These are phyloP conservation scores for Lactarius pseudohatsudake DNA, from an alignment of 768 basidiomycete species.

Conservation along the genomic window DNA sequence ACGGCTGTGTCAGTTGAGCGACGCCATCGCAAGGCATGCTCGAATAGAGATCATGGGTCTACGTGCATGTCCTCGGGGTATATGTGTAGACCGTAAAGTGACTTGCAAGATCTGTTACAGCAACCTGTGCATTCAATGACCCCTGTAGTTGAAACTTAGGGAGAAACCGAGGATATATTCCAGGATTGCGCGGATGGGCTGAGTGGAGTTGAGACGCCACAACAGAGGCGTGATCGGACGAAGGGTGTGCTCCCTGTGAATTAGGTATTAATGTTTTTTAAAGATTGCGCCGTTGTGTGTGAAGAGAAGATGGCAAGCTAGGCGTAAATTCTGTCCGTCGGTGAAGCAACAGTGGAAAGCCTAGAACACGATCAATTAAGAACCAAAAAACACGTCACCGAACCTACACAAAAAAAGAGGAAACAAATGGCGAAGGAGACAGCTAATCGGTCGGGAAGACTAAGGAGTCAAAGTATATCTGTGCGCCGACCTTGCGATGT, in stretches of 20 bases:
- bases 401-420: not conserved
- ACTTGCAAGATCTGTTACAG: not conserved
- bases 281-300: not conserved
- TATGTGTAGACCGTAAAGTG: not conserved
- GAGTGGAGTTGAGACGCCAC: not conserved
- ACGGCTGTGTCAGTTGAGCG: not conserved
- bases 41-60: not conserved
- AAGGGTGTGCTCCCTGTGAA: not conserved
- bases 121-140: not conserved
- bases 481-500: not conserved
- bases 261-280: not conserved
- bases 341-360: not conserved
- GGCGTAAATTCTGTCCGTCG: not conserved
- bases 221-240: conserved; percentile 10
- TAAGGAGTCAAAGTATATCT: not conserved
- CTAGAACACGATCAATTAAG: not conserved
- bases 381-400: conserved; percentile 1
- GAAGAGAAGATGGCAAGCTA: conserved; percentile 4
- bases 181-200: not conserved
- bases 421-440: not conserved
- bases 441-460: not conserved
- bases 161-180: not conserved
- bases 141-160: not conserved
- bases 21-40: not conserved
- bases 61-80: not conserved